Evolutionary conservation across 2,329 filamentous ascomycete genomes (phyloP).

Genomic region (Xylariaceae sp.): DNA sequence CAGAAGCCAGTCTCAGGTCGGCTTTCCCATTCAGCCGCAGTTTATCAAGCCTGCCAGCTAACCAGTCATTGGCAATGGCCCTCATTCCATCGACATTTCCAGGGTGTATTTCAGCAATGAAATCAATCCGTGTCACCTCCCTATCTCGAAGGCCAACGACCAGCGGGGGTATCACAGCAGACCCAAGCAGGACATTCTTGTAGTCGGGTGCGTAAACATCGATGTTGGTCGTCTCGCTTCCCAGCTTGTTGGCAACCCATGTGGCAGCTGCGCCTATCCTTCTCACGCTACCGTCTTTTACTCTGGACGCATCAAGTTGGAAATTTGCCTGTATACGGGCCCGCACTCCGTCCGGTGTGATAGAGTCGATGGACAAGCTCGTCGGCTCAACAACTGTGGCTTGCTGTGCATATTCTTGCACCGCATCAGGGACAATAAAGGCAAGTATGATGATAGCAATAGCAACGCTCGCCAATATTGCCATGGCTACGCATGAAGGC

Average conservation of each 20-base stretch:
- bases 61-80: conserved; percentile 78
- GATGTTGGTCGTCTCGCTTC: conserved; percentile 67
- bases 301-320: conserved; percentile 69
- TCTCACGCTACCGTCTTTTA: conserved; percentile 64
- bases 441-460: conserved; percentile 68
- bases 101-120: conserved; percentile 69
- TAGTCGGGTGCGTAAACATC: conserved; percentile 80
- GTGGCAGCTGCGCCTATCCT: conserved; percentile 73
- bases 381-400: conserved; percentile 78
- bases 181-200: conserved; percentile 69
- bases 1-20: conserved; percentile 68
- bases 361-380: conserved; percentile 76
- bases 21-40: conserved; percentile 71
- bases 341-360: conserved; percentile 71
- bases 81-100: conserved; percentile 74
- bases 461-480: conserved; percentile 56
- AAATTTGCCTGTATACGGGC: conserved; percentile 80
- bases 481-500: conserved; percentile 72
- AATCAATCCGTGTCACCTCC: conserved; percentile 69
- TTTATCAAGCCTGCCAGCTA: conserved; percentile 68
- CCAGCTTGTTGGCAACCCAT: conserved; percentile 71
- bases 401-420: conserved; percentile 81
- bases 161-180: conserved; percentile 68
- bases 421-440: conserved; percentile 73
- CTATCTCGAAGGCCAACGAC: conserved; percentile 73